Conservation (phyloP, 176 grass and related monocot genomes). For the Secale cereale region DNA sequence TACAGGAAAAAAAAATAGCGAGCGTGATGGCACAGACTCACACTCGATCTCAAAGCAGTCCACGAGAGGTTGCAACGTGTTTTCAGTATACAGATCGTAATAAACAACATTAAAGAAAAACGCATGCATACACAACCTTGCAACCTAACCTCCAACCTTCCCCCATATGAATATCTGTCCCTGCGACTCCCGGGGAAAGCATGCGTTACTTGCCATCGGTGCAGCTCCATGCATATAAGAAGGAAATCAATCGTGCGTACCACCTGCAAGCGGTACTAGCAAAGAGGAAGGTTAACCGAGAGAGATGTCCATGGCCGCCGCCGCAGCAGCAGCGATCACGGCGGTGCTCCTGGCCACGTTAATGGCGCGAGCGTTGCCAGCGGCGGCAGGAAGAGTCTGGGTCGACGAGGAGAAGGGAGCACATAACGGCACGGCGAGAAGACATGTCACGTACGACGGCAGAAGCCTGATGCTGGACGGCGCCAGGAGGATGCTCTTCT, state of each 20-base stretch:
- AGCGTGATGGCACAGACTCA: background rate
- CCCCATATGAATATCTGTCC: background rate
- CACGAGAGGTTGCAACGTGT: background rate
- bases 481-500: slow-evolving; percentile 52
- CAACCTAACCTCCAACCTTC: slow-evolving; percentile 15
- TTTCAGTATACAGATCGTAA: background rate
- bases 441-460: slow-evolving; percentile 64
- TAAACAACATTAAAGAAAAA: background rate
- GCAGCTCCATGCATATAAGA: background rate
- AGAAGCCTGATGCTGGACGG: slow-evolving; percentile 64
- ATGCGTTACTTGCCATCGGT: background rate
- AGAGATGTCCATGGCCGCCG: background rate
- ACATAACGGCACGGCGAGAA: background rate
- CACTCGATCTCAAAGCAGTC: background rate
- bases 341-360: background rate
- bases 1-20: no score
- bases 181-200: background rate
- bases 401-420: background rate
- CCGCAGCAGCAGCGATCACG: background rate
- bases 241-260: background rate
- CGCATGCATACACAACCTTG: background rate
- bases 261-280: background rate
- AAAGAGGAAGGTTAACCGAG: background rate
- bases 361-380: background rate
- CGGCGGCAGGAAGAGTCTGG: background rate